Evolutionary conservation across 331 rosid species (phyloP), one percentile per base, ranked within the genome.

Genomic region (Ulmus americana): DNA sequence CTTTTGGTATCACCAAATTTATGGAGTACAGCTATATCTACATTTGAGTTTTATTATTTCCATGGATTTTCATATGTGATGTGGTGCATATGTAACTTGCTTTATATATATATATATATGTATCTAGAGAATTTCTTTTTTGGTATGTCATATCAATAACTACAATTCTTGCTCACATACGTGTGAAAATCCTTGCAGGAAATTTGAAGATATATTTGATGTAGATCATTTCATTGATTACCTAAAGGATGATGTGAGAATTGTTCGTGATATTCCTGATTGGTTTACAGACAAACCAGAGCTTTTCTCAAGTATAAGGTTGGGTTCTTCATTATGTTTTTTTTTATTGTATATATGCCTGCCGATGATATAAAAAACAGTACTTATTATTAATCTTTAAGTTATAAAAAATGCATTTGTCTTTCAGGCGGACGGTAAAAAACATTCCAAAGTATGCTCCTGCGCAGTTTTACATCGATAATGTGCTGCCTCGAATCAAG

Each of bases 241-340:
- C 79, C 81, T 94, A 74, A 94, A 85, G 79, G 76, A 87, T 81
- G 99, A 94, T 51, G 97, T 94, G 39, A 87, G 83, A 13, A 90
- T 94, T 67, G 96, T 94, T 72, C 99, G 96, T 65, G 97, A 90
- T 77, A 94, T 90, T 67, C 99, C 99, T 1, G 83, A 80, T 43
- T 94, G 99, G 99, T 94, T 94, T 80, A 94, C 97, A 28, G 99
- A 94, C 82, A 94, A 87, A 84, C 5, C 91, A 48, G 99, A 94
- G 90, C 82, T 94, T 70, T 94, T 94, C 76, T 10, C 84, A 64
- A 94, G 97, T 67, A 87, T 94, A 85, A 87, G 99, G 99, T 94
- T 73, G 70, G 80, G 18, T 41, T 7, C 48, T 66, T 77, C 76
- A 38, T 39, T 42, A 65, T 70, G 50, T 64, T 55, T 77, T 42